phyloP scores from a whole-genome alignment of 768 basidiomycete species.

The Amanita inopinata region DNA sequence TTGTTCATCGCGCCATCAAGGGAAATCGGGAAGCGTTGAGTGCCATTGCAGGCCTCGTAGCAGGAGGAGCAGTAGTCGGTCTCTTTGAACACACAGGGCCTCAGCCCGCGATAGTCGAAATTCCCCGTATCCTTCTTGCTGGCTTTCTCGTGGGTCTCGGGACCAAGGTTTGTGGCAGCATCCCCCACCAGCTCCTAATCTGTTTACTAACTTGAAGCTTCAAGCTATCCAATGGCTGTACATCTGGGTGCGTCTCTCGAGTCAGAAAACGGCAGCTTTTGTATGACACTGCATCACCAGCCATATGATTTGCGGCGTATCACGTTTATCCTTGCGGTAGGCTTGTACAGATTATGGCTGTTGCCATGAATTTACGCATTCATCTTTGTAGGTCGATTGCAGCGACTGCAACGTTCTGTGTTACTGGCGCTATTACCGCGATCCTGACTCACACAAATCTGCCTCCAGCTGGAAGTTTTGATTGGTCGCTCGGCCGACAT shows the following conservation, averaged over 20 bases:
- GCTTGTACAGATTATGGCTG: constrained; percentile 10
- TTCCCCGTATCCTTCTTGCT: constrained; percentile 28
- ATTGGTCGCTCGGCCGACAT: constrained; percentile 32
- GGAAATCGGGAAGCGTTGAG: constrained; percentile 33
- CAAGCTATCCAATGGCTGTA: constrained; percentile 54
- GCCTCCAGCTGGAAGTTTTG: constrained; percentile 19
- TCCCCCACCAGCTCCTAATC: neutral
- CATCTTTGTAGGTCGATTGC: constrained; percentile 34
- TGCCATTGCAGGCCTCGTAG: constrained; percentile 35
- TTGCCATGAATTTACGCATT: constrained; percentile 10
- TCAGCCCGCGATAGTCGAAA: constrained; percentile 15
- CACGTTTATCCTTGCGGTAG: constrained; percentile 46
- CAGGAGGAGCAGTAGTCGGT: constrained; percentile 37
- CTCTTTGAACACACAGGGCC: constrained; percentile 28
- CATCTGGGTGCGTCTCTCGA: constrained; percentile 39
- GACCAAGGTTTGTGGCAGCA: constrained; percentile 31
- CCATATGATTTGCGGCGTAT: constrained; percentile 56
- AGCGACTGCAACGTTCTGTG: constrained; percentile 45
- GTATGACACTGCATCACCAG: constrained; percentile 20
- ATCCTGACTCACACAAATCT: constrained; percentile 27
- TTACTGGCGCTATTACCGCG: constrained; percentile 36
- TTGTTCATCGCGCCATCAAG: constrained; percentile 39
- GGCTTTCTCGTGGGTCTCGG: constrained; percentile 52
- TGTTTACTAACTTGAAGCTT: constrained; percentile 8
- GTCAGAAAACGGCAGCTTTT: neutral